These are phyloP conservation scores for Saccharomycopsis microspora DNA, from an alignment of 805 yeast genomes.

Conservation along the genomic window DNA sequence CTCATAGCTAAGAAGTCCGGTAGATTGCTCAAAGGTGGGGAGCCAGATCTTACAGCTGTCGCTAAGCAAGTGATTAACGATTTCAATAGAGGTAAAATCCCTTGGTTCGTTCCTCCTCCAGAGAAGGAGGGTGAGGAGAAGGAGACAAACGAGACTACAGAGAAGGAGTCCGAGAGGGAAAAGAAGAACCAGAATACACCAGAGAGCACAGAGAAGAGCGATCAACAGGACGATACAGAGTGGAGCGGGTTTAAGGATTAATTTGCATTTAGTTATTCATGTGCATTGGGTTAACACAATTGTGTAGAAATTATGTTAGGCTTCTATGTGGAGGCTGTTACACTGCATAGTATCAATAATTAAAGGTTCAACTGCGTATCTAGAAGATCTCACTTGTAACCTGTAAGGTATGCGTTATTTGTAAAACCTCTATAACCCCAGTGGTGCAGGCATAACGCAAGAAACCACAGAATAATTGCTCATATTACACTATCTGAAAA, in stretches of 20 bases:
- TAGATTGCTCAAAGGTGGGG: conserved; percentile 90
- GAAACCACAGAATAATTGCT: neutral
- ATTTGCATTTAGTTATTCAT: neutral
- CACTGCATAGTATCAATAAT: neutral
- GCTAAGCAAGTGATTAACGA: conserved; percentile 86
- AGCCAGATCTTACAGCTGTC: conserved; percentile 91
- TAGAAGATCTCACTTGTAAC: neutral
- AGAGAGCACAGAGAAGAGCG: neutral
- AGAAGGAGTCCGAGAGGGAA: neutral
- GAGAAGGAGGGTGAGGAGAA: conserved; percentile 41
- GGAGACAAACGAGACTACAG: conserved; percentile 35
- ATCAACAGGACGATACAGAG: neutral
- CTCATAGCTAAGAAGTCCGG: conserved; percentile 88
- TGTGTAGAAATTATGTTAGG: neutral
- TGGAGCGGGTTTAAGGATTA: neutral
- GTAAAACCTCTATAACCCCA: neutral
- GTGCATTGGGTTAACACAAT: neutral
- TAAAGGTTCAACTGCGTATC: neutral
- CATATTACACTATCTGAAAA: too few species aligned
- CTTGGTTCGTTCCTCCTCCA: conserved; percentile 97
- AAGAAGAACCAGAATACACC: neutral
- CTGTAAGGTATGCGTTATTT: neutral
- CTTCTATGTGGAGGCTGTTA: neutral
- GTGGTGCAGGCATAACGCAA: neutral
- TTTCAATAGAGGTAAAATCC: conserved; percentile 93